Percentiles rank a stretch among this genome's conserved stretches.
Conservation (phyloP, 1,284 basidiomycete genomes). For the Pterulicium gracile region DNA sequence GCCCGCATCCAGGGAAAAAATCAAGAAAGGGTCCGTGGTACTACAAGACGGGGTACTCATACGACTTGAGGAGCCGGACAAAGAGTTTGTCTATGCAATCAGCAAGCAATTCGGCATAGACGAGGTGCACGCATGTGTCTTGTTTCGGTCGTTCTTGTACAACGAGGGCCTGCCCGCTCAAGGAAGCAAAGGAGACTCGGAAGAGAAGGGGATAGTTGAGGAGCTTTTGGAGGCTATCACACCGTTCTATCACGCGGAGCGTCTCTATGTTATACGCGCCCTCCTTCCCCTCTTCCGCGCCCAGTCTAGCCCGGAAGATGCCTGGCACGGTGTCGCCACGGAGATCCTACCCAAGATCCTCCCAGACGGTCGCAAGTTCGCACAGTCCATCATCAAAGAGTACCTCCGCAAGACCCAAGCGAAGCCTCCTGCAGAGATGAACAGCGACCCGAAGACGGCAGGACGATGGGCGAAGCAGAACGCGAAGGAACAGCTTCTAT, state of each 20-base stretch:
- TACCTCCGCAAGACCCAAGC: conserved; percentile 46
- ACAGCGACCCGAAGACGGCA: conserved; percentile 47
- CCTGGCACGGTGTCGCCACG: conserved; percentile 41
- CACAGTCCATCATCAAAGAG: conserved; percentile 42
- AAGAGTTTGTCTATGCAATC: conserved; percentile 57
- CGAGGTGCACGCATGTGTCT: conserved; percentile 60
- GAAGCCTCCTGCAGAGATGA: conserved; percentile 39
- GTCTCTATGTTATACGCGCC: conserved; percentile 53
- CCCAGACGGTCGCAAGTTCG: conserved; percentile 49
- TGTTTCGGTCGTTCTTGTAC: conserved; percentile 69
- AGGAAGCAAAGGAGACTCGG: neutral
- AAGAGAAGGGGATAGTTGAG: conserved; percentile 25
- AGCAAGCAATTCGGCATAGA: conserved; percentile 66
- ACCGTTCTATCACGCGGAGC: conserved; percentile 73
- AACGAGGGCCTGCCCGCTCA: conserved; percentile 57
- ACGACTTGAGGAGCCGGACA: conserved; percentile 54
- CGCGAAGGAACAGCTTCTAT: conserved; percentile 64
- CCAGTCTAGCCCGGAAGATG: conserved; percentile 42
- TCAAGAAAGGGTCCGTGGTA: conserved; percentile 55
- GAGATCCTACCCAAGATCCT: conserved; percentile 50
- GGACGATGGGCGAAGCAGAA: conserved; percentile 74
- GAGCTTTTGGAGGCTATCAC: conserved; percentile 64
- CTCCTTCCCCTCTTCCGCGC: conserved; percentile 57
- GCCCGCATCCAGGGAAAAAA: conserved; percentile 48
- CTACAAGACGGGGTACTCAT: conserved; percentile 52